Conservation (phyloP, 1,284 basidiomycete genomes). For the Heterobasidion irregulare region DNA sequence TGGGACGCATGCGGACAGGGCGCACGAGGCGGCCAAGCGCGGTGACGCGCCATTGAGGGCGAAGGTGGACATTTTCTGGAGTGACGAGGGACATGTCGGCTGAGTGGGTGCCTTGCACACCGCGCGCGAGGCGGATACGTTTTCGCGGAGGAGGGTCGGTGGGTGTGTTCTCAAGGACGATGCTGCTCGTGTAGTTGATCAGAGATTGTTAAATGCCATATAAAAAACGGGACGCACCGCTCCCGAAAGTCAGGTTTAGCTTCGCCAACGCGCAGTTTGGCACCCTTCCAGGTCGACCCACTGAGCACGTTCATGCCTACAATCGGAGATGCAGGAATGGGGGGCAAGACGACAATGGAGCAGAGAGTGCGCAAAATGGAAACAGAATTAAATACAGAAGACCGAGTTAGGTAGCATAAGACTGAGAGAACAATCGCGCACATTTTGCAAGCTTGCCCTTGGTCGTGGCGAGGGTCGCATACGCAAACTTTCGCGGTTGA, state of each 20-base stretch:
- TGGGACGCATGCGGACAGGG: conserved; percentile 60
- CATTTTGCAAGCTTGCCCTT: conserved; percentile 53
- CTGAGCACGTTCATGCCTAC: conserved; percentile 67
- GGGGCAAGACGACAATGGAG: no score
- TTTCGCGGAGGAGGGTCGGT: conserved; percentile 19
- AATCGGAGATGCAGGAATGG: no score
- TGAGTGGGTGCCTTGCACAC: conserved; percentile 33
- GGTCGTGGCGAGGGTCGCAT: conserved; percentile 64
- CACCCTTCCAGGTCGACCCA: conserved; percentile 75
- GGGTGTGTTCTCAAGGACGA: conserved; percentile 24
- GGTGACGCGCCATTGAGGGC: conserved; percentile 59
- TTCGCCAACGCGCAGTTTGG: conserved; percentile 74
- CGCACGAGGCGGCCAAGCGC: conserved; percentile 56
- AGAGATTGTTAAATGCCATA: not conserved
- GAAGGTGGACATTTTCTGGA: conserved; percentile 38
- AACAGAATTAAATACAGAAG: not conserved
- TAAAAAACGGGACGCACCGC: conserved; percentile 29
- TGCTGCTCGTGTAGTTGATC: conserved; percentile 18
- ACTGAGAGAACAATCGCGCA: conserved; percentile 24
- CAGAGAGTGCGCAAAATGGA: not conserved
- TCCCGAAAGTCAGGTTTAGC: conserved; percentile 65
- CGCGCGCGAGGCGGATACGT: conserved; percentile 24
- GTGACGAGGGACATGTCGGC: conserved; percentile 57
- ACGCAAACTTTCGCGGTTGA: conserved; percentile 59
- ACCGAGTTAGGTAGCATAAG: not conserved